Percentiles rank a stretch among this genome's conserved stretches.
Evolutionary conservation across 352 stramenopile species (phyloP).

Genomic region (Globisporangium spiculum): DNA sequence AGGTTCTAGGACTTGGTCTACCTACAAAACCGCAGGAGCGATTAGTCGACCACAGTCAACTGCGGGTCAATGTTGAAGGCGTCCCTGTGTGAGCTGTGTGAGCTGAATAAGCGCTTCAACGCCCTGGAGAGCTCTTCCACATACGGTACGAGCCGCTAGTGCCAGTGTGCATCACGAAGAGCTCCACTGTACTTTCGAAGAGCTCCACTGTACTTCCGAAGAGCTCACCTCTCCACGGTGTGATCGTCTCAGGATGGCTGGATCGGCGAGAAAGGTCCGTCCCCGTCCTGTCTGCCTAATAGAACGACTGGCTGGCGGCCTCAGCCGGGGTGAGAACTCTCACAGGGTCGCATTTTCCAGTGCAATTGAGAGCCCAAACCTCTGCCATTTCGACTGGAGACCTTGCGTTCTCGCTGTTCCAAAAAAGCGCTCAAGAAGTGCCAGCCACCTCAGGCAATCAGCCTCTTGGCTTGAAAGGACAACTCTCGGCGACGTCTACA

Average conservation of each 20-base stretch:
- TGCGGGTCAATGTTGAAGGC: background rate
- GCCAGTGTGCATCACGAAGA: background rate
- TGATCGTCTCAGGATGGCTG: background rate
- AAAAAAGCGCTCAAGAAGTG: background rate
- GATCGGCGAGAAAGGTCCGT: background rate
- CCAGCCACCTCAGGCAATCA: background rate
- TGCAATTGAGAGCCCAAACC: background rate
- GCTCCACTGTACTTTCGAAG: background rate
- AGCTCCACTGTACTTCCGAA: background rate
- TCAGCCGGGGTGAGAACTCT: background rate
- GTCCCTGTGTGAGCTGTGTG: too few relatives aligned
- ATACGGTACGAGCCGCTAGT: background rate
- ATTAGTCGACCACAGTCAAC: background rate
- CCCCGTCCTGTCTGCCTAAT: background rate
- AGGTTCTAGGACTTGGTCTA: background rate
- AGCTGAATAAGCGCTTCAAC: background rate
- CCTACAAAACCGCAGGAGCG: background rate
- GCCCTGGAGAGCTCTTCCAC: background rate
- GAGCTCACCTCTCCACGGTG: background rate
- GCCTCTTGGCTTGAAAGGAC: background rate
- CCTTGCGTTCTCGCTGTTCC: background rate
- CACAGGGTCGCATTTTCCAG: background rate
- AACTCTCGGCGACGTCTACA: slow-evolving; percentile 7
- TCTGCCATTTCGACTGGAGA: background rate
- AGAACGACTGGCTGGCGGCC: background rate